These are phyloP conservation scores for Tubosaeta sp. DNA, from an alignment of 768 basidiomycete genomes.

Conservation along the genomic window DNA sequence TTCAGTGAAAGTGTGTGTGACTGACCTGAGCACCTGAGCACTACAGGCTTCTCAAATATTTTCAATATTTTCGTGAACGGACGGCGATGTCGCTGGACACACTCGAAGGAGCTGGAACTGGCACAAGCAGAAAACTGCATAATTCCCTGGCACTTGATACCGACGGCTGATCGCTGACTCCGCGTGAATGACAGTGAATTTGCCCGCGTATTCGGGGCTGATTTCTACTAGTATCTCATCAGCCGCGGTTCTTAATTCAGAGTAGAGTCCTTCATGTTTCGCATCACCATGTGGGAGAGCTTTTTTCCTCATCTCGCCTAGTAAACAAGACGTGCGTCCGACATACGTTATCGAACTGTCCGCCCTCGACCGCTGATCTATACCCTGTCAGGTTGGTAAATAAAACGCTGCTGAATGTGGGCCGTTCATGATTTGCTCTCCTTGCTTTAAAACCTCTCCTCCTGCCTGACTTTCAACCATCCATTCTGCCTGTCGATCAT, in stretches of 20 bases:
- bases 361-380: background rate
- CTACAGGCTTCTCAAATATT: too few species aligned
- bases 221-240: conserved; percentile 93
- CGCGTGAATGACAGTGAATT: conserved; percentile 64
- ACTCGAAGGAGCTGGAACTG: conserved; percentile 74
- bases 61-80: conserved; percentile 64
- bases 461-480: conserved; percentile 94
- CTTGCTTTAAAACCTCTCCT: conserved; percentile 89
- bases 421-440: conserved; percentile 93
- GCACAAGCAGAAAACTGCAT: conserved; percentile 91
- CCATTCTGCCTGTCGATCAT: conserved; percentile 95
- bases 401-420: conserved; percentile 97
- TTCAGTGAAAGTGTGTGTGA: too few species aligned
- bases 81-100: conserved; percentile 70
- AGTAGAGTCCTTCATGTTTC: conserved; percentile 98
- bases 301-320: conserved; percentile 90
- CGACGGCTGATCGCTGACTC: background rate
- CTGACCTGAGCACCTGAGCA: too few species aligned
- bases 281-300: conserved; percentile 93
- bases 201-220: conserved; percentile 94
- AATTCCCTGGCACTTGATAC: conserved; percentile 1
- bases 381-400: conserved; percentile 67
- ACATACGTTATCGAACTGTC: background rate
- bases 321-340: conserved; percentile 67
- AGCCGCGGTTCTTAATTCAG: conserved; percentile 97